phyloP scores from a whole-genome alignment of 306 rosid genomes.

The Begonia loranthoides region DNA sequence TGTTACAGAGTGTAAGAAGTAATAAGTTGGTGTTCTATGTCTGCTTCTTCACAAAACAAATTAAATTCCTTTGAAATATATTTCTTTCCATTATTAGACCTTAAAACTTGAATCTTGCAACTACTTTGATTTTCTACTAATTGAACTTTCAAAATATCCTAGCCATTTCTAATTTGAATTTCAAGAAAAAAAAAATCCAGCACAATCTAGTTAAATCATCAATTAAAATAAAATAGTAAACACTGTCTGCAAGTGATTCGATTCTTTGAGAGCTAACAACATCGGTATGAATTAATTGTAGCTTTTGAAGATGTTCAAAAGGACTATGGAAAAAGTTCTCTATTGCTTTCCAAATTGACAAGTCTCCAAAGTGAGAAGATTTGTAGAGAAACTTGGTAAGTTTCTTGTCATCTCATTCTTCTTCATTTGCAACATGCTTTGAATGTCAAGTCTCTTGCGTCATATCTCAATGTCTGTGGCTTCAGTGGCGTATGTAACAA shows the following conservation, averaged over 20 bases:
- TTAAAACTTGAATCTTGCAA: neutral
- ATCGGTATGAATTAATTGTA: constrained; percentile 1
- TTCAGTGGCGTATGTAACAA: no score
- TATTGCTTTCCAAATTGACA: constrained; percentile 1
- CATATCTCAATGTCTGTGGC: neutral
- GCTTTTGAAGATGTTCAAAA: neutral
- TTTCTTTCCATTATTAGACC: constrained; percentile 9
- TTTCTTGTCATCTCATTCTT: neutral
- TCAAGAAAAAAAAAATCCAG: constrained; percentile 6
- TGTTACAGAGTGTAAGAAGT: constrained; percentile 8
- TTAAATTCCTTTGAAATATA: constrained; percentile 4
- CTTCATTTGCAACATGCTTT: no score
- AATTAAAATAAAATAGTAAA: constrained; percentile 3
- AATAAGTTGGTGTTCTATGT: constrained; percentile 1
- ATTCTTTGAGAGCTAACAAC: neutral
- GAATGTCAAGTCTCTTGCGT: neutral
- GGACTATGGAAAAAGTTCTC: neutral
- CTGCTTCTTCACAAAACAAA: constrained; percentile 2
- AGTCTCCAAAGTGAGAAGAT: no score
- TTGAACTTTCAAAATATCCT: no score
- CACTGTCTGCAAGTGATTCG: constrained; percentile 1
- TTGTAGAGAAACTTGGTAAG: no score
- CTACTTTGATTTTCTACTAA: constrained; percentile 7
- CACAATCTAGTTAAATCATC: constrained; percentile 7
- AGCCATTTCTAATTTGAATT: neutral